Evolutionary conservation across 2,329 filamentous ascomycete genomes (phyloP), one percentile per base, ranked within the genome.

Genomic region (Hyphodiscus sp.): DNA sequence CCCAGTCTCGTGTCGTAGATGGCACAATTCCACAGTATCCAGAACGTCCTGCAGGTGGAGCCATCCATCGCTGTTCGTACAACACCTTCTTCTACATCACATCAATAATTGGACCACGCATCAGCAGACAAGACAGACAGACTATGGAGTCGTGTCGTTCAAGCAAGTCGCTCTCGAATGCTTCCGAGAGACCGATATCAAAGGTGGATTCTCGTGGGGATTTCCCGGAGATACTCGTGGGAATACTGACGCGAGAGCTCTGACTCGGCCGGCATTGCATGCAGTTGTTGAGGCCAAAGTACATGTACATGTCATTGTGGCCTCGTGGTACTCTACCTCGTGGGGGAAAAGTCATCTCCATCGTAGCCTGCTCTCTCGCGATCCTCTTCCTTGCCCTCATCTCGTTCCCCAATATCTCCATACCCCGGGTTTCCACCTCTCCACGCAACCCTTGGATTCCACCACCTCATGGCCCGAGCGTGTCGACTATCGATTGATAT

Each of bases 111-210:
- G 58, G 58, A 38, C 52, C 49, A 47, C 53, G 54, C 59, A 57
- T 58, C 56, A 60, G 49, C 56, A 54, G 58, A 60, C 49, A 57
- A 51, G 51, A 51, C 47, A 52, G 56, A 50, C 51, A 45, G 29
- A 51, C 30, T 50, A 45, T 49, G 18, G n/a, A 46, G 4, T 26
- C 23, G 33, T 10, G 4, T 26, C 23, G 33, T 10, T 38, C 33
- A 38, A 38, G 33, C 16, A 38, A 38, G 16, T 38, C 33, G 33
- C 33, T 38, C 33, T 15, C 5, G 16, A 38, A 38, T 13, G 11
- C 5, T 38, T 38, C 33, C 33, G 33, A 38, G 11, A 38, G 33
- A 26, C 44, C 43, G n/a, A 47, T 53, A 16, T 13, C 33, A 38
- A 38, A 38, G 33, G 33, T 38, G 33, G 16, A 38, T 38, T 38